phyloP scores from a whole-genome alignment of 2,329 filamentous ascomycete genomes.

The Fusarium piperis region DNA sequence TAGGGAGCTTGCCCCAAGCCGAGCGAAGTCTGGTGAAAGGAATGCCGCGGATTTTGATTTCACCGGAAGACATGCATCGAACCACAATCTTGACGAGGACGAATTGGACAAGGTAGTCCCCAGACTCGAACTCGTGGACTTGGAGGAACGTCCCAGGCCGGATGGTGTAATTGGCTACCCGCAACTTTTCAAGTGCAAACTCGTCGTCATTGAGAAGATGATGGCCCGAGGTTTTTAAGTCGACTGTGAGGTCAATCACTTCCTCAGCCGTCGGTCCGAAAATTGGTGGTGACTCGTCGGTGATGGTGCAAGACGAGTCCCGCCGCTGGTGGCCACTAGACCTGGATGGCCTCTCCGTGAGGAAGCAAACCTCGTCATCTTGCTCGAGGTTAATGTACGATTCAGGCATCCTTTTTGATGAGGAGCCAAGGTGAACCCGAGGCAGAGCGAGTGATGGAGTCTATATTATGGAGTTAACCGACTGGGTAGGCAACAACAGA shows the following conservation, averaged over 20 bases:
- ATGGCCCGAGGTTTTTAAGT: slow-evolving; percentile 21
- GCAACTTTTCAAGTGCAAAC: slow-evolving; percentile 28
- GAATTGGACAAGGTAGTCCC: slow-evolving; percentile 44
- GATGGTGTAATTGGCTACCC: slow-evolving; percentile 15
- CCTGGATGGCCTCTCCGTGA: slow-evolving; percentile 17
- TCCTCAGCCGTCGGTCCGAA: slow-evolving; percentile 20
- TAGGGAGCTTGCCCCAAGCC: slow-evolving; percentile 49
- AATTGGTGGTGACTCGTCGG: neutral
- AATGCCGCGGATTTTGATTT: slow-evolving; percentile 50
- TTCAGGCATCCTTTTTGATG: slow-evolving; percentile 9
- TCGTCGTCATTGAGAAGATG: slow-evolving; percentile 36
- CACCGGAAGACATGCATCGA: slow-evolving; percentile 28
- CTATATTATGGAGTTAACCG: slow-evolving; percentile 8
- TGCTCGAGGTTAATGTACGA: slow-evolving; percentile 6
- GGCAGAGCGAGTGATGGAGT: neutral
- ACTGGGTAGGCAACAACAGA: neutral
- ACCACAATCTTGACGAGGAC: slow-evolving; percentile 57
- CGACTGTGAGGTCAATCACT: slow-evolving; percentile 49
- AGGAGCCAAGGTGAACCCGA: neutral
- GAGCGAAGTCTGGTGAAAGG: slow-evolving; percentile 50
- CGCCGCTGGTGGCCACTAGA: neutral
- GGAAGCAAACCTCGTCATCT: slow-evolving; percentile 22
- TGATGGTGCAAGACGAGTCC: slow-evolving; percentile 40
- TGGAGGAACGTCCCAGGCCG: slow-evolving; percentile 44
- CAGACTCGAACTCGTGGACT: slow-evolving; percentile 34